Base-by-base conservation (phyloP, 2,329 filamentous ascomycete genomes). In the Ascochyta clinopodiicola region DNA sequence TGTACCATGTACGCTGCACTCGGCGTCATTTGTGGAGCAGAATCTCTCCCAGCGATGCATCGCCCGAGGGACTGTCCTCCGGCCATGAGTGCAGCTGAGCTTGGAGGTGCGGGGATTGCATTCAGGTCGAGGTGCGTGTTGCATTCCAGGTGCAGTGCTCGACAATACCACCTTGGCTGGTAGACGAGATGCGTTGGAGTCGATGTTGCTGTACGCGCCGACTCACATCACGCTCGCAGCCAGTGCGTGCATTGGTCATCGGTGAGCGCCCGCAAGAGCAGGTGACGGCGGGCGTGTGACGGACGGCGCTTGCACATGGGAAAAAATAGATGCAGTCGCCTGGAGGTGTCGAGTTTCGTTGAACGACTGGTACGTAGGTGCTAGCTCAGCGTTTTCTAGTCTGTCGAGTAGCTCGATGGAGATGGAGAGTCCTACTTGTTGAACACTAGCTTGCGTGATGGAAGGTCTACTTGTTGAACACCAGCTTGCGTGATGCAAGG, bases 261-360 rank as follows among this genome's bases (percentile, higher is more conserved):
- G 51, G 51, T 44, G 40, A 44, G 35, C 39, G 34, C 21, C 50
- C 31, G 25, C 24, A 22, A 34, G 24, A 40, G 42, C 52, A 56
- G 52, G 46, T 56, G 52, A 56, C 46, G 24, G 29, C 36, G 46
- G 46, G 46, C 42, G 46, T 50, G 52, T 55, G 52, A 51, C 46
- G 25, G 24, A 34, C 37, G 46, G 52, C 52, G 52, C 46, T 56
- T 56, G 46, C 22, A 27, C 37, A 25, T 22, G 21, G 31, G 37
- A 13, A 46, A 46, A 36, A 51, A 56, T 46, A 56, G 52, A 39
- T 35, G 46, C 31, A 50, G 13, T 40, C 21, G 38, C 24, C 5
- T 38, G 12, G 39, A 48, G 38, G 15, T 29, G n/a, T 43, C 44
- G 10, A 38, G 34, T 40, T 17, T 46, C 12, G 29, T 6, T 39